A percentile compares a stretch with the other conserved stretches of the same genome.
phyloP scores from a whole-genome alignment of 495 filamentous ascomycete species.

The Penicillium atrosanguineum region DNA sequence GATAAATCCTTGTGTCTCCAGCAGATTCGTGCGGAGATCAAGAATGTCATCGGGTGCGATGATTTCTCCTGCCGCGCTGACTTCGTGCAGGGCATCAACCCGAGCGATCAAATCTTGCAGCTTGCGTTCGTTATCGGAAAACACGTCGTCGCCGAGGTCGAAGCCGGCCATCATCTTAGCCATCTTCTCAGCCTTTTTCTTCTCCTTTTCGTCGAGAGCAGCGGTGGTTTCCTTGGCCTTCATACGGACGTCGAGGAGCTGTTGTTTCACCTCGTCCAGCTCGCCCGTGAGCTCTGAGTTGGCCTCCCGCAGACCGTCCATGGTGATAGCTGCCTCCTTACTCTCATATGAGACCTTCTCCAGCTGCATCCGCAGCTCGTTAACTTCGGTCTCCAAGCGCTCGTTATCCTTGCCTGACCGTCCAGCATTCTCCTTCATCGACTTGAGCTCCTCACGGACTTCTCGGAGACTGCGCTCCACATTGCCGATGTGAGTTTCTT shows the following conservation, averaged over 20 bases:
- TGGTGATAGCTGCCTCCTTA: slow-evolving; percentile 95
- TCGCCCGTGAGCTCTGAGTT: slow-evolving; percentile 89
- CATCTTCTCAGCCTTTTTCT: slow-evolving; percentile 98
- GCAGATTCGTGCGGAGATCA: slow-evolving; percentile 69
- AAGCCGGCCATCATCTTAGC: slow-evolving; percentile 99
- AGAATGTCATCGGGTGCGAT: slow-evolving; percentile 79
- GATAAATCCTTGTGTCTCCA: slow-evolving; percentile 89
- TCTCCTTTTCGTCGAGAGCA: slow-evolving; percentile 91
- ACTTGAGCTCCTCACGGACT: slow-evolving; percentile 76
- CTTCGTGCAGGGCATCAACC: slow-evolving; percentile 73
- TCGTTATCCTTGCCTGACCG: slow-evolving; percentile 86
- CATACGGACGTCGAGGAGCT: slow-evolving; percentile 93
- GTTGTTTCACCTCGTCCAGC: slow-evolving; percentile 93
- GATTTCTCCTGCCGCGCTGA: slow-evolving; percentile 70
- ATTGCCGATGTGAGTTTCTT: slow-evolving; percentile 74
- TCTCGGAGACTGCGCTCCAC: slow-evolving; percentile 77
- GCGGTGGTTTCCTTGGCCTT: slow-evolving; percentile 88
- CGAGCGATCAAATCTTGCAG: slow-evolving; percentile 78
- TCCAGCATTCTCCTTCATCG: slow-evolving; percentile 76
- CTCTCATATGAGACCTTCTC: slow-evolving; percentile 93
- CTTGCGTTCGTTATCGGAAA: slow-evolving; percentile 84
- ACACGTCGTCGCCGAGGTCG: slow-evolving; percentile 83
- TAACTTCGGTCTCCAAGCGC: slow-evolving; percentile 74
- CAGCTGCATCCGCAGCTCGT: slow-evolving; percentile 91
- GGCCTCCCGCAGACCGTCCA: slow-evolving; percentile 95